A percentile compares a stretch with the other conserved stretches of the same genome.
phyloP scores from a whole-genome alignment of 495 filamentous ascomycete species.

The Aspergillus ellipticus region DNA sequence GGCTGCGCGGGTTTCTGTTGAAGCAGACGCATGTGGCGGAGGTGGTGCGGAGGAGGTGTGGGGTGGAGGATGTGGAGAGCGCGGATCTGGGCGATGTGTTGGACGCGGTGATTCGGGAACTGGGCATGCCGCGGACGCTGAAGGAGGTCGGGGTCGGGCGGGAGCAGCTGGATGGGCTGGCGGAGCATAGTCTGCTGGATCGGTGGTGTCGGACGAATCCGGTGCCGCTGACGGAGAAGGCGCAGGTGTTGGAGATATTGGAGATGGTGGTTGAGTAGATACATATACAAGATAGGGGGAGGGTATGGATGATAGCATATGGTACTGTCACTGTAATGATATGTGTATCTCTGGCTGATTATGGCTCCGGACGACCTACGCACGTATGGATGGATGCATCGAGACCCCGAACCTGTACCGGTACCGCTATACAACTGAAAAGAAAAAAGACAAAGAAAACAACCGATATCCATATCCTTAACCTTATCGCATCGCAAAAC shows the following conservation, averaged over 20 bases:
- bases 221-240: constrained; percentile 43
- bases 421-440: neutral
- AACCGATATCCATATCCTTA: constrained; percentile 5
- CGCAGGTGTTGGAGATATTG: constrained; percentile 55
- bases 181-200: constrained; percentile 51
- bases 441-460: neutral
- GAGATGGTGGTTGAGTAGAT: constrained; percentile 36
- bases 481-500: neutral
- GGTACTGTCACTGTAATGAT: neutral
- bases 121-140: constrained; percentile 54
- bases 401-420: neutral
- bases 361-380: neutral
- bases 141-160: constrained; percentile 51
- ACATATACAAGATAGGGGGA: neutral
- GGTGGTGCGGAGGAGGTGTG: constrained; percentile 29
- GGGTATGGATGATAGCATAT: neutral
- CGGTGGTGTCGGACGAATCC: constrained; percentile 48
- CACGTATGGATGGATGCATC: neutral
- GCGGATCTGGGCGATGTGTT: constrained; percentile 53
- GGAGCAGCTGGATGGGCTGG: constrained; percentile 49
- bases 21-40: constrained; percentile 38
- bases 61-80: constrained; percentile 29
- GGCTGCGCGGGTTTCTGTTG: constrained; percentile 47
- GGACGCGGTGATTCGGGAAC: constrained; percentile 49
- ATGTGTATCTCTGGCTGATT: neutral